Percentiles rank a stretch among this genome's conserved stretches.
These are phyloP conservation scores for Cryptococcus depauperatus DNA, from an alignment of 1,284 basidiomycete genomes.

Conservation along the genomic window DNA sequence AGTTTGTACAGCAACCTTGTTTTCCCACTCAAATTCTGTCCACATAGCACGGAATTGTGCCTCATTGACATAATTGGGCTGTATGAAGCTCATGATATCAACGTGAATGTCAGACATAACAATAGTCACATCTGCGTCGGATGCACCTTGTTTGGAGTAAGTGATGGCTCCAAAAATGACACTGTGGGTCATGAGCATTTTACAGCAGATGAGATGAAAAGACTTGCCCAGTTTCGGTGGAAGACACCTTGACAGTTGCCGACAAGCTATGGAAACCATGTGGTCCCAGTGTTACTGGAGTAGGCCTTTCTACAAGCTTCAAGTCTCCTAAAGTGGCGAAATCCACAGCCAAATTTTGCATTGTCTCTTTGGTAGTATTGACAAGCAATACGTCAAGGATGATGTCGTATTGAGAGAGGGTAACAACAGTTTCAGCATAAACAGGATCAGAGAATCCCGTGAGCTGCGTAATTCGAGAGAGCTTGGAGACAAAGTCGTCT, in stretches of 20 bases:
- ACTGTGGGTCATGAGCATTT: constrained; percentile 1
- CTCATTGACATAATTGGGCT: constrained; percentile 92
- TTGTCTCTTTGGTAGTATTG: constrained; percentile 89
- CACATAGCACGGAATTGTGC: constrained; percentile 95
- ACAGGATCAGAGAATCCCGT: constrained; percentile 98
- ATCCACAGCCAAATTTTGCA: constrained; percentile 95
- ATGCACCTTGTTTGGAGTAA: constrained; percentile 84
- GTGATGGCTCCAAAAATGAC: constrained; percentile 98
- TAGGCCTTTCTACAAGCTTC: constrained; percentile 91
- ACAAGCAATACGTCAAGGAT: constrained; percentile 91
- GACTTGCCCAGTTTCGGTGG: constrained; percentile 75
- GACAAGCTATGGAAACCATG: constrained; percentile 98
- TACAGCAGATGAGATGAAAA: too few relatives aligned
- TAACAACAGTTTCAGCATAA: constrained; percentile 96
- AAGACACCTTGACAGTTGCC: constrained; percentile 95
- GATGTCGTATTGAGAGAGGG: constrained; percentile 98
- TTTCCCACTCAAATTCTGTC: constrained; percentile 99
- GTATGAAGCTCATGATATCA: constrained; percentile 99
- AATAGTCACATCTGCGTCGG: constrained; percentile 66
- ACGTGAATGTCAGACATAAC: constrained; percentile 90
- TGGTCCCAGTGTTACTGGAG: constrained; percentile 85
- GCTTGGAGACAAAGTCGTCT: constrained; percentile 94
- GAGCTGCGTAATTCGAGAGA: constrained; percentile 89
- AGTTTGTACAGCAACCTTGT: constrained; percentile 86
- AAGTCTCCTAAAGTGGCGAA: constrained; percentile 96